Base-by-base conservation (phyloP, 1,284 basidiomycete species). In the Cutaneotrichosporon dermatis region DNA sequence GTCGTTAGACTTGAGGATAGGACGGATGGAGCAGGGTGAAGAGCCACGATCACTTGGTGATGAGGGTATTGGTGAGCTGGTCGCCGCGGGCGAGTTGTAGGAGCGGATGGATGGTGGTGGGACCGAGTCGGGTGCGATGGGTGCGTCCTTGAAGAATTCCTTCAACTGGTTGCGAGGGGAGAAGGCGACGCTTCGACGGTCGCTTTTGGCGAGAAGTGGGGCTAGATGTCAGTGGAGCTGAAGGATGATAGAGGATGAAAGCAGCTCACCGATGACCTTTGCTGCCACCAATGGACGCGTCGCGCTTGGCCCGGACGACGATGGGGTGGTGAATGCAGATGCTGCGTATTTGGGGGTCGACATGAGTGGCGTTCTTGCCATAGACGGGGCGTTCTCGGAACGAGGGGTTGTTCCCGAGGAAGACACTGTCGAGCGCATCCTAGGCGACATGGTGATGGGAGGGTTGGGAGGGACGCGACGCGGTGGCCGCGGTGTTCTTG, bases 121-220 rank as follows among this genome's bases (percentile, higher is more conserved):
- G 16, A 35, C 25, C 5, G 13, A 12, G 6, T 54, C 48, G 11
- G 68, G 62, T 6, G 69, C 33, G 51, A 73, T 68, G 4, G 69
- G 66, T 35, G 75, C 70, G 53, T 65, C 55, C 8, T 67, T 64
- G 50, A 68, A 54, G 60, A 75, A 76, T 45, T 68, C 62, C 54
- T 72, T 72, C 15, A 70, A 71, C 40, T 71, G 63, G 55, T 67
- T 64, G 6, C 60, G 59, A 6, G 70, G 69, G 0, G 75, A 73
- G 61, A 73, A 76, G 40, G 60, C 66, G 55, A 76, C 73, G 13
- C 25, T 25, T 25, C 44, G 16, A 9, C 41, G 37, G 25, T 25
- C 33, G n/a, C 6, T 40, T 7, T 10, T 13, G 11, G 49, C 11
- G 8, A 9, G 34, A 7, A 33, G 33, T 33, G 8, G 35, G 15